Evolutionary conservation across 768 basidiomycete genomes (phyloP), one percentile per base, ranked within the genome.

Genomic region (Suillus placidus): DNA sequence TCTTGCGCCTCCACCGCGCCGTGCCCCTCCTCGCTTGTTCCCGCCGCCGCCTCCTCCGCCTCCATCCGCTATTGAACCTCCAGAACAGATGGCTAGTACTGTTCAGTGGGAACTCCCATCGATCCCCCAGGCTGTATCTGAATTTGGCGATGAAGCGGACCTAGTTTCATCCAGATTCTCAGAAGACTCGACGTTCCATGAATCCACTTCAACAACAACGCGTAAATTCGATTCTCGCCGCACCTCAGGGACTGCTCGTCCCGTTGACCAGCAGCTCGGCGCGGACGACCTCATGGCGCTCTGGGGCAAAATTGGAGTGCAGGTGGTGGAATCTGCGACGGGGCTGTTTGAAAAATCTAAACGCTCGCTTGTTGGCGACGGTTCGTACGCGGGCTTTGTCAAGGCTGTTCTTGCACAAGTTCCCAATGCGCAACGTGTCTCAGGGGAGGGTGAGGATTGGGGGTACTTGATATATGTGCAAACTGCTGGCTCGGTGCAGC

Each of bases 401-500:
- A 74, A 80, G 18, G 84, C 88, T 6, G 90, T 87, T 7, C 76
- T 95, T 37, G 77, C 79, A 26, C 84, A 88, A 67, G 91, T 92
- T 9, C 88, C 90, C 4, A 86, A 85, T 64, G 90, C 88, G 7
- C 77, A 81, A 13, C 79, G 80, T 5, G 67, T 73, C 14, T 69
- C 77, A 2, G 71, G 76, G n/a, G 76, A 72, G 55, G 40, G 20
- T 9, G 67, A 71, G 20, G 79, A 81, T 18, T 93, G 87, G 71
- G 95, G 95, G 0, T 87, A 93, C 72, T 78, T 91, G 9, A 81
- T 95, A 37, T 96, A 93, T 71, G 80, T 83, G 66, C 94, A 95
- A 79, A 85, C 81, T 37, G 91, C 84, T 0, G 70, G 72, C 0
- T 78, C 87, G 14, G 92, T 97, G 66, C 87, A 89, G 76, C 87